Percentiles rank a stretch among this genome's conserved stretches.
These are phyloP conservation scores for Axilococcus clingmanii DNA, from an alignment of 139 green algal species.

Conservation along the genomic window DNA sequence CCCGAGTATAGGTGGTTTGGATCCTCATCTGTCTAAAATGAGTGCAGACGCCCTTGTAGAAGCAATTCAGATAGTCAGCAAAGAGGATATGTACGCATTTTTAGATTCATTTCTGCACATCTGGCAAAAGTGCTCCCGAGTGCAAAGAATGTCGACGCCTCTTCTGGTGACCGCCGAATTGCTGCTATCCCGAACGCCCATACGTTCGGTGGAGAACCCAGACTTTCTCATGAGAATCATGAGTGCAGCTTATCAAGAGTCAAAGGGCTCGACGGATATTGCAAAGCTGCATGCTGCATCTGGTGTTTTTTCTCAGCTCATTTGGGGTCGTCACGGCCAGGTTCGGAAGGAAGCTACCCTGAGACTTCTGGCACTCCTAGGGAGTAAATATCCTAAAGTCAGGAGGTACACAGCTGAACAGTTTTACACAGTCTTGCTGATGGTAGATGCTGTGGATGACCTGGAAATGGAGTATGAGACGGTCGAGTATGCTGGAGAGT, in stretches of 20 bases:
- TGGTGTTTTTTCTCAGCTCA: neutral
- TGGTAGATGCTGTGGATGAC: constrained; percentile 30
- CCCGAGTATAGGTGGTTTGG: constrained; percentile 68
- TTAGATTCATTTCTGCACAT: neutral
- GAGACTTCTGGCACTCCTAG: constrained; percentile 48
- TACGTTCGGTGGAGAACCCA: neutral
- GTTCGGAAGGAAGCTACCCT: constrained; percentile 34
- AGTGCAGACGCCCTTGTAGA: constrained; percentile 38
- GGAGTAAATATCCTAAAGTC: constrained; percentile 55
- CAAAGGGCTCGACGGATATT: constrained; percentile 52
- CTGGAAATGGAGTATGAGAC: constrained; percentile 4
- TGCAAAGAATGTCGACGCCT: constrained; percentile 22
- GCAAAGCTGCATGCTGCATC: constrained; percentile 39
- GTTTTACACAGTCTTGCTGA: constrained; percentile 70
- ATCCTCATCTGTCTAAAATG: constrained; percentile 44
- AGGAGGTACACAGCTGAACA: constrained; percentile 66
- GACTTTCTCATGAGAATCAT: constrained; percentile 33
- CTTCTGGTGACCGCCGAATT: constrained; percentile 42
- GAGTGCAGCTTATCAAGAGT: constrained; percentile 31
- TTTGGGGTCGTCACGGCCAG: neutral
- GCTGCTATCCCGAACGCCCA: constrained; percentile 30
- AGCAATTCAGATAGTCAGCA: constrained; percentile 11
- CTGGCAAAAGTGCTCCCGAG: neutral
- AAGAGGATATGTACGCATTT: neutral
- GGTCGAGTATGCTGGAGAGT: constrained; percentile 19